Evolutionary conservation across 305 asterid species (phyloP).

Genomic region (Fraxinus baroniana): DNA sequence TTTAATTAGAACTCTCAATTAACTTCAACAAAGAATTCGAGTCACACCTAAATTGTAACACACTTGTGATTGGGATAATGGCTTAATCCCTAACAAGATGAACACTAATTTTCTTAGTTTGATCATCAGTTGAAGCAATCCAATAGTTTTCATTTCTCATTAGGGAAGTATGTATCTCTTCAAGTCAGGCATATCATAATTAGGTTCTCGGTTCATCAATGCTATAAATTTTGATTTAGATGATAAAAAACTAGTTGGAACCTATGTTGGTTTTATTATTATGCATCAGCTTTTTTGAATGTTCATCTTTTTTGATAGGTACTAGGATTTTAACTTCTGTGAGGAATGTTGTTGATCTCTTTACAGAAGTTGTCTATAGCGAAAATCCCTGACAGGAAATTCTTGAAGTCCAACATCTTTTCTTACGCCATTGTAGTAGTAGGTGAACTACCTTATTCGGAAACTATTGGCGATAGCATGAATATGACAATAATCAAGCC

Average conservation of each 20-base stretch:
- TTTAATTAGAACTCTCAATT: too few species aligned
- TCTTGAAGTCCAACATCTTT: constrained; percentile 36
- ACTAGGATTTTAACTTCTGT: constrained; percentile 51
- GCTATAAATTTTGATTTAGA: neutral
- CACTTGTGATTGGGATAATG: neutral
- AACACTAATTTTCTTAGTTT: neutral
- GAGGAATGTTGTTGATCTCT: constrained; percentile 43
- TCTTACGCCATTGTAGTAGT: constrained; percentile 49
- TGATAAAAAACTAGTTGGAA: neutral
- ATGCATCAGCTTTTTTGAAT: neutral
- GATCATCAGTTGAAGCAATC: neutral
- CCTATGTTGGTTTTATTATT: neutral
- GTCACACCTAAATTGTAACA: too few species aligned
- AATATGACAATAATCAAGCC: constrained; percentile 49
- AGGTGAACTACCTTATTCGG: constrained; percentile 53
- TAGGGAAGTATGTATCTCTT: neutral
- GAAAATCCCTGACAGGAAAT: constrained; percentile 36
- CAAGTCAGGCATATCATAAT: neutral
- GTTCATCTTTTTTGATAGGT: constrained; percentile 27
- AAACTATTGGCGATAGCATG: constrained; percentile 44
- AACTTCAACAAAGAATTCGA: too few species aligned
- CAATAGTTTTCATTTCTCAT: too few species aligned
- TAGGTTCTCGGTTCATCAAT: neutral
- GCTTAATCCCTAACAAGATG: neutral
- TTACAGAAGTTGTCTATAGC: constrained; percentile 40